phyloP scores from a whole-genome alignment of 495 filamentous ascomycete genomes.

The Penicillium parvum region DNA sequence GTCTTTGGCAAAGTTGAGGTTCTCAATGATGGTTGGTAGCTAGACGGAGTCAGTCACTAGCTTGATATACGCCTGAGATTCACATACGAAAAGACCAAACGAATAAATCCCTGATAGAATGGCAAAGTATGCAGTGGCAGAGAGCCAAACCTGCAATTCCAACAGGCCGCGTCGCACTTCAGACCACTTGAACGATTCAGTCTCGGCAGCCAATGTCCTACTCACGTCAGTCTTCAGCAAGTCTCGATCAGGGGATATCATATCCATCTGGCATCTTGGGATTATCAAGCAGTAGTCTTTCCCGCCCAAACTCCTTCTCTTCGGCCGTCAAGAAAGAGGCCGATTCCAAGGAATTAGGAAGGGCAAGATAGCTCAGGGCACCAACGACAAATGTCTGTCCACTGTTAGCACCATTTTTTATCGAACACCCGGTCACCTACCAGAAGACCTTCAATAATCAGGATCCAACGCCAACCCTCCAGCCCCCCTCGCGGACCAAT shows the following conservation, averaged over 20 bases:
- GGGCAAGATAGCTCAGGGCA: constrained; percentile 48
- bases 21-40: constrained; percentile 74
- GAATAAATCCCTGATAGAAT: constrained; percentile 42
- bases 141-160: constrained; percentile 38
- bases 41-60: constrained; percentile 7
- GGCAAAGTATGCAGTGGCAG: constrained; percentile 42
- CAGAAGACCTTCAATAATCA: constrained; percentile 60
- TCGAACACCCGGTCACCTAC: constrained; percentile 13
- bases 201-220: constrained; percentile 25
- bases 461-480: constrained; percentile 63
- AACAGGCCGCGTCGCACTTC: constrained; percentile 38
- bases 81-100: constrained; percentile 41
- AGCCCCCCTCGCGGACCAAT: constrained; percentile 50
- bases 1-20: constrained; percentile 58
- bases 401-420: neutral
- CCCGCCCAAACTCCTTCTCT: constrained; percentile 44
- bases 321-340: constrained; percentile 48
- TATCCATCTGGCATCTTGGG: constrained; percentile 34
- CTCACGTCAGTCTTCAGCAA: neutral
- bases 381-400: constrained; percentile 50
- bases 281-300: constrained; percentile 35
- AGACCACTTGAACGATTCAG: constrained; percentile 38
- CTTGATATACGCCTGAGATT: neutral
- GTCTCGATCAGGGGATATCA: neutral
- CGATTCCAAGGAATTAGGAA: constrained; percentile 50